Evolutionary conservation across 805 yeast species (phyloP), one percentile per base, ranked within the genome.

Genomic region (Nakazawaea anatomiae): DNA sequence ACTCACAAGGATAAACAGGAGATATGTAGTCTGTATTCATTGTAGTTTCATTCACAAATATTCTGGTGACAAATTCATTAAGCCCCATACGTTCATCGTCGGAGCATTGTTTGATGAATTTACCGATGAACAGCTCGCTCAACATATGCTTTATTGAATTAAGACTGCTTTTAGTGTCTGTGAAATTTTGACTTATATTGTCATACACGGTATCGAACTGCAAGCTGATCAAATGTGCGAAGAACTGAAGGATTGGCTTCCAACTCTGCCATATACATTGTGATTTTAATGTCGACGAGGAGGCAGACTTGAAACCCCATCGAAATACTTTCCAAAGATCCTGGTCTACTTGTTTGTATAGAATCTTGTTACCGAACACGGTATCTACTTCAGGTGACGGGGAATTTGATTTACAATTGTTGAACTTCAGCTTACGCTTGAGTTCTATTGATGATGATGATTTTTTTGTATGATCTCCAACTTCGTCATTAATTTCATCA

Each of bases 1-100:
- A 40, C 29, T 50, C 53, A n/a, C 27, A 14, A n/a, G 11, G 10
- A 28, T 51, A 51, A 6, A 51, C 34, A 11, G 52, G 43, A 5
- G 12, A 10, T 11, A 42, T 36, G 12, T 41, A 44, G 12, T 39
- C 44, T 8, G 49, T 34, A 29, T 50, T 39, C 30, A 54, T 14
- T 12, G 48, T 48, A 31, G 53, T 46, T 29, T 59, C 61, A 40
- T 60, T 58, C 8, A 52, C 51, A 39, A 60, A 57, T 3, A 59
- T 18, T 52, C 55, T 6, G 42, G 48, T 6, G 55, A 50, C 1
- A 55, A 52, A 39, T 39, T 39, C 42, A 46, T 47, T 43, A 51
- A 50, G 10, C 54, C 52, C 39, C 42, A 44, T 4, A 42, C 44
- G 36, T 50, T 54, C 44, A 54, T 48, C 12, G 50, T 29, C 7